Evolutionary conservation across 1,139 yeast species (phyloP).

Genomic region (Geotrichum citri-aurantii): DNA sequence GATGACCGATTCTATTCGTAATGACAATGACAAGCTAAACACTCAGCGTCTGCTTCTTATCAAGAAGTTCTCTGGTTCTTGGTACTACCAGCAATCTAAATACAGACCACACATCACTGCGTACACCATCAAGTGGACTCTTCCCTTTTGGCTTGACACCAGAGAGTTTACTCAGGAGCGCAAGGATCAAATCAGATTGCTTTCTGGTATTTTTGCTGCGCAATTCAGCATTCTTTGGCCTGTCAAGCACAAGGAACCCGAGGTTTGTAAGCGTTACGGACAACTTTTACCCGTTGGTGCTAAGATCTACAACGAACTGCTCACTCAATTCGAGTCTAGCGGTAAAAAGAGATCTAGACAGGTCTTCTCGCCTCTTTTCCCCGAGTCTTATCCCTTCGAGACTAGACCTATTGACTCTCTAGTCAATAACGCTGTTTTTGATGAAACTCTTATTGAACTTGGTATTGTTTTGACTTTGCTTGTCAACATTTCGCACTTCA

Average conservation of each 20-base stretch:
- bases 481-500: conserved; percentile 32
- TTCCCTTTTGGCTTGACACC: conserved; percentile 29
- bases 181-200: conserved; percentile 31
- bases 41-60: conserved; percentile 55
- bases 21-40: conserved; percentile 41
- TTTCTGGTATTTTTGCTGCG: conserved; percentile 33
- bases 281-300: conserved; percentile 34
- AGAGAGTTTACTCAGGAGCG: conserved; percentile 27
- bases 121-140: conserved; percentile 55
- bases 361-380: conserved; percentile 49
- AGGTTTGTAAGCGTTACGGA: conserved; percentile 31
- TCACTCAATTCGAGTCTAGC: conserved; percentile 24
- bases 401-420: conserved; percentile 68
- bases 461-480: conserved; percentile 40
- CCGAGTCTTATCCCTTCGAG: conserved; percentile 58
- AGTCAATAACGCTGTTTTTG: conserved; percentile 63
- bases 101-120: conserved; percentile 45
- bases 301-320: conserved; percentile 30
- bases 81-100: conserved; percentile 40
- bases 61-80: conserved; percentile 51
- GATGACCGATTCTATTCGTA: conserved; percentile 28
- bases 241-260: conserved; percentile 27
- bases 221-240: conserved; percentile 35
- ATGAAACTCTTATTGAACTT: conserved; percentile 68
- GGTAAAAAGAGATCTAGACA: conserved; percentile 16